Percentiles rank a stretch among this genome's conserved stretches.
Evolutionary conservation across 257 asterid species (phyloP).

Genomic region (Solanum tacnaense): DNA sequence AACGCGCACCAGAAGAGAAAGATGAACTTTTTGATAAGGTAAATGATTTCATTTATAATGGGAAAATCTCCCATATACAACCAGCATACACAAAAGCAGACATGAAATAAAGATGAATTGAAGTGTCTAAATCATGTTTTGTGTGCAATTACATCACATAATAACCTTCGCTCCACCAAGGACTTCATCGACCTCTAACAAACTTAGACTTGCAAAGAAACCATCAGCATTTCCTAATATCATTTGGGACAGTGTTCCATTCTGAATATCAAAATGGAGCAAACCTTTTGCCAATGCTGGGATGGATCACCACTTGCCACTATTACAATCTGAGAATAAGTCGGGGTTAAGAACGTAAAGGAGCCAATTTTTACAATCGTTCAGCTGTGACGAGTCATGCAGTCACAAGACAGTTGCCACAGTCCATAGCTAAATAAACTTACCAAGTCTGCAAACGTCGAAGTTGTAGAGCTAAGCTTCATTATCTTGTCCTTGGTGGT

Average conservation of each 20-base stretch:
- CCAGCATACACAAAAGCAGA: neutral
- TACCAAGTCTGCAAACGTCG: neutral
- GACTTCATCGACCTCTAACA: neutral
- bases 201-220: neutral
- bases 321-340: neutral
- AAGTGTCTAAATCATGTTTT: neutral
- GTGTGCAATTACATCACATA: neutral
- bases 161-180: neutral
- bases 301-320: neutral
- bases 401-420: neutral
- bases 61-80: neutral
- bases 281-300: neutral
- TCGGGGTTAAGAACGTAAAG: neutral
- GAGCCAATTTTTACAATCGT: neutral
- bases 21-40: neutral
- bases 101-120: neutral
- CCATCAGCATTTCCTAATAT: neutral
- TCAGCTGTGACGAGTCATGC: neutral
- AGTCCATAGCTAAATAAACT: neutral
- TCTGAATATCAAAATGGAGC: neutral
- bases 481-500: neutral
- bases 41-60: neutral
- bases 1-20: neutral
- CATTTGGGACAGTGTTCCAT: neutral
- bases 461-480: neutral